Evolutionary conservation across 129 eudicot genomes (phyloP), one percentile per base, ranked within the genome.

Genomic region (Calendula officinalis): DNA sequence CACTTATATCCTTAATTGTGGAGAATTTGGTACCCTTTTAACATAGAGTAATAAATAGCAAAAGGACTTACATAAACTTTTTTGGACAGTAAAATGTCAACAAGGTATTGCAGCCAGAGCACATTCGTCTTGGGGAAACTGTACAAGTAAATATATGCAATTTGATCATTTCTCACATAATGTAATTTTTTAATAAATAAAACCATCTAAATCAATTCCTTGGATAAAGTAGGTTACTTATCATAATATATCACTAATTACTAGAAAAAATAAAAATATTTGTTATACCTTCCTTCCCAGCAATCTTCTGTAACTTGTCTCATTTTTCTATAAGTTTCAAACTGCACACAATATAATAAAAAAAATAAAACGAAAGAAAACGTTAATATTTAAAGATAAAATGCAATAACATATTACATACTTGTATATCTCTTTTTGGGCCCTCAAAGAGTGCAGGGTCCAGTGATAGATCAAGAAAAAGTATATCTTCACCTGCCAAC

Each of bases 51-150:
- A 39, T 12, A 12, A 10, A 39, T 12, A 12, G 9, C 56, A 9
- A 7, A 57, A 57, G 36, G 54, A 82, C 97, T 88, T 83, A 88
- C 99, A 76, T 65, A 94, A 58, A 87, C 69, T 78, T 94, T 94
- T 79, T 88, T 88, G 35, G 73, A 54, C 36, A 88, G 87, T 84
- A 94, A 73, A 47, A 94, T 82, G 76, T 94, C 96, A 16, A 94
- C 90, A 83, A 94, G 68, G 75, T 94, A 94, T 59, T 85, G 97
- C 77, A 94, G 71, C 99, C 99, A 88, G 66, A 88, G 56, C 78
- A 88, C 95, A 34, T 94, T 94, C 15, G 99, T 94, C 91, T 81
- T 94, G 15, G 90, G 99, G 78, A 85, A 88, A 73, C 99, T 94
- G 94, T 65, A 70, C 44, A 68, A 67, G 58, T 8, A 68, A 67